These are phyloP conservation scores for Fusarium continuum DNA, from an alignment of 2,329 filamentous ascomycete genomes.

Conservation along the genomic window DNA sequence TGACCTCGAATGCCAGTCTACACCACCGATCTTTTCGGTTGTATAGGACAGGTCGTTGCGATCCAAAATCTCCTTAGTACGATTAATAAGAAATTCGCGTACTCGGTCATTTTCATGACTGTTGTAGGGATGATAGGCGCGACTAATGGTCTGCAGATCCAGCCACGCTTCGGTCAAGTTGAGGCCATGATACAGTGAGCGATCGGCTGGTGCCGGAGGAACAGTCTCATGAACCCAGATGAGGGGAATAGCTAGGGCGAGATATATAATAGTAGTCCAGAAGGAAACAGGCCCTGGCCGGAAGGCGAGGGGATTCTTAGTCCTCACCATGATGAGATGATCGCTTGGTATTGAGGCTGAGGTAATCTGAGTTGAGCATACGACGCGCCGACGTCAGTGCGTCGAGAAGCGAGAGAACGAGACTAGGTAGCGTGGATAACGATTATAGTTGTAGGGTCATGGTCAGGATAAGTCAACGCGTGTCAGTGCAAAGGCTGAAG, in stretches of 20 bases:
- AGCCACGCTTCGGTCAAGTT: constrained; percentile 88
- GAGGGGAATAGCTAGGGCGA: constrained; percentile 77
- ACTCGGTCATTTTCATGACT: constrained; percentile 83
- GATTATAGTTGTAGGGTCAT: constrained; percentile 29
- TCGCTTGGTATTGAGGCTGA: constrained; percentile 9
- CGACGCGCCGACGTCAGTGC: constrained; percentile 12
- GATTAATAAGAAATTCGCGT: constrained; percentile 75
- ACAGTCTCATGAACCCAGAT: constrained; percentile 80
- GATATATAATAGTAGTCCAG: constrained; percentile 78
- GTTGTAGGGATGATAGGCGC: constrained; percentile 87
- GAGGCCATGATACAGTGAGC: constrained; percentile 65
- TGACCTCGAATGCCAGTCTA: constrained; percentile 43
- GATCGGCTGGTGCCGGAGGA: constrained; percentile 67
- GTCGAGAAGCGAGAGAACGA: background rate
- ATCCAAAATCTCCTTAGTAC: constrained; percentile 75
- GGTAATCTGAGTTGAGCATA: constrained; percentile 6
- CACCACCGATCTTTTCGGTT: constrained; percentile 50
- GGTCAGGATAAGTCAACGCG: constrained; percentile 9
- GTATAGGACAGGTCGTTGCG: constrained; percentile 64
- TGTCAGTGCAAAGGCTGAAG: constrained; percentile 14
- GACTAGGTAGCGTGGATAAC: background rate
- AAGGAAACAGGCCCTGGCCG: constrained; percentile 82
- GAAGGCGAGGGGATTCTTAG: constrained; percentile 74
- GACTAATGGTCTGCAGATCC: constrained; percentile 80
- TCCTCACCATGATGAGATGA: constrained; percentile 42